These are phyloP conservation scores for Linnemannia elongata DNA, from an alignment of 192 early-diverging fungal species.

Conservation along the genomic window DNA sequence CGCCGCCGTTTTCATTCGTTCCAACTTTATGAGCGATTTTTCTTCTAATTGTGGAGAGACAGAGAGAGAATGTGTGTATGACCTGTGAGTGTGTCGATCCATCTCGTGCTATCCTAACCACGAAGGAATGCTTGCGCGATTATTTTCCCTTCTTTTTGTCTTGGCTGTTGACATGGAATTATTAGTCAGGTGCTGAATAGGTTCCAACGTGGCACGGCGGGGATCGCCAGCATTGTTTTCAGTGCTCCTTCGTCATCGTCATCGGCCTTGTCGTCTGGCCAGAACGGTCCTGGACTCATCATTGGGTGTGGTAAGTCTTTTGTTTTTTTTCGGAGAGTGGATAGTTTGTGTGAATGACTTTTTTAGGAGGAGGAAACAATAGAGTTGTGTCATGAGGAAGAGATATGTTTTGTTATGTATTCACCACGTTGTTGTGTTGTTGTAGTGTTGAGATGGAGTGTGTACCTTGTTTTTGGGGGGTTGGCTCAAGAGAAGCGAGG, in stretches of 20 bases:
- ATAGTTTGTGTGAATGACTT: neutral
- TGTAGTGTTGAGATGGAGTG: neutral
- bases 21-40: neutral
- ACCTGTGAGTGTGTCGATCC: neutral
- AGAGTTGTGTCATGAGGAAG: neutral
- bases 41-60: neutral
- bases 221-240: conserved; percentile 40
- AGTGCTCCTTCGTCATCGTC: neutral
- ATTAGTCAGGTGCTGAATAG: conserved; percentile 37
- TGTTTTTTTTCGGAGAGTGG: neutral
- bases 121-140: neutral
- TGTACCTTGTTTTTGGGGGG: conserved; percentile 2
- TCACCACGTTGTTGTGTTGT: neutral
- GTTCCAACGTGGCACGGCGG: conserved; percentile 39
- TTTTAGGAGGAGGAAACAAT: neutral
- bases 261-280: neutral
- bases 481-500: neutral
- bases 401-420: neutral
- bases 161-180: neutral
- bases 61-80: neutral
- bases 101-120: conserved; percentile 2
- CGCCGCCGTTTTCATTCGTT: neutral
- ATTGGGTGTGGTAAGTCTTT: conserved; percentile 40
- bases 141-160: neutral
- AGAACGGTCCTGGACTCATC: conserved; percentile 23